Evolutionary conservation across 2,329 filamentous ascomycete genomes (phyloP).

Genomic region (Onygenales sp.): DNA sequence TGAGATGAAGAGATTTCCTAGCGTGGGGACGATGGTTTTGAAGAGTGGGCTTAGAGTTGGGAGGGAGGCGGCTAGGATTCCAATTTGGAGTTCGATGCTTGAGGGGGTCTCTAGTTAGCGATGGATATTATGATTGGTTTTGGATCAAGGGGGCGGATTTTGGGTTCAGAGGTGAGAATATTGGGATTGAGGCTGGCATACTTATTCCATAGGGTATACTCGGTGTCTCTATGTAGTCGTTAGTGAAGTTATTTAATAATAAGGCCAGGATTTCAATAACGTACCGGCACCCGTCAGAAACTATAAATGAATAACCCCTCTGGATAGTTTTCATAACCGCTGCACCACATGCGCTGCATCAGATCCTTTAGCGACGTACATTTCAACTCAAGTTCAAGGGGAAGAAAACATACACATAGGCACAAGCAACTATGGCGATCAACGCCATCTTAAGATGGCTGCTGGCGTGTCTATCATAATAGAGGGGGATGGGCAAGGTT

Average conservation of each 20-base stretch:
- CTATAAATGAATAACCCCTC: slow-evolving; percentile 24
- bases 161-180: not conserved
- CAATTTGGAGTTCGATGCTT: slow-evolving; percentile 34
- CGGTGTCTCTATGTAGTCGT: slow-evolving; percentile 7
- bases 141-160: not conserved
- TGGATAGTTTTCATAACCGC: slow-evolving; percentile 33
- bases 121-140: not conserved
- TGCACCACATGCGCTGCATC: slow-evolving; percentile 29
- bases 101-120: not conserved
- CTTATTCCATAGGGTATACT: slow-evolving; percentile 14
- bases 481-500: slow-evolving; percentile 33
- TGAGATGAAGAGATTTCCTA: not conserved
- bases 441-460: slow-evolving; percentile 30
- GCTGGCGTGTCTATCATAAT: slow-evolving; percentile 34
- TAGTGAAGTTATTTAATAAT: not conserved
- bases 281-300: slow-evolving; percentile 26
- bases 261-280: slow-evolving; percentile 1
- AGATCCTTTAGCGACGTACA: no score
- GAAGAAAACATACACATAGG: slow-evolving; percentile 28
- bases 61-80: slow-evolving; percentile 32
- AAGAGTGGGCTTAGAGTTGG: slow-evolving; percentile 32
- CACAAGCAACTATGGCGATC: slow-evolving; percentile 33
- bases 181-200: slow-evolving; percentile 4
- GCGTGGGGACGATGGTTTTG: slow-evolving; percentile 8
- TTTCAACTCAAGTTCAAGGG: not conserved